Evolutionary conservation across 2,329 filamentous ascomycete genomes (phyloP).

Genomic region (Cladobotryum mycophilum): DNA sequence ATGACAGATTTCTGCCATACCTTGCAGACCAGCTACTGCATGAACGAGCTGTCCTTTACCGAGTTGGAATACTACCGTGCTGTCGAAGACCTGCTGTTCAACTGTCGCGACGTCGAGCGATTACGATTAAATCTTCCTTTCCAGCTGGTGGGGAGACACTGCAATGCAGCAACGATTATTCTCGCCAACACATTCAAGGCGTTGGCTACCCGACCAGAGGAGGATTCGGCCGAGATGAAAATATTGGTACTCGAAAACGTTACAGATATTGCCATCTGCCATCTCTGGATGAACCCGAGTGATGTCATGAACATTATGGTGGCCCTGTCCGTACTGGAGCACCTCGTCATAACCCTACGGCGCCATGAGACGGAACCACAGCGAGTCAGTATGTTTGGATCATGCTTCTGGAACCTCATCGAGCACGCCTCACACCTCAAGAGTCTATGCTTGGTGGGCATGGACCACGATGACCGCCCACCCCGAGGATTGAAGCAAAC

Average conservation of each 20-base stretch:
- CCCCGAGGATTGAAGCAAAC: slow-evolving; percentile 33
- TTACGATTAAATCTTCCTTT: slow-evolving; percentile 48
- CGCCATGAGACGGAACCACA: slow-evolving; percentile 34
- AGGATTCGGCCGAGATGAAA: slow-evolving; percentile 36
- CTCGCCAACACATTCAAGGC: slow-evolving; percentile 47
- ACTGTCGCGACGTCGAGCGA: slow-evolving; percentile 38
- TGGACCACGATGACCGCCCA: slow-evolving; percentile 34
- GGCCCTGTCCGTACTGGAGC: slow-evolving; percentile 35
- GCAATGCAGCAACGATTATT: slow-evolving; percentile 43
- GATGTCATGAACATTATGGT: slow-evolving; percentile 44
- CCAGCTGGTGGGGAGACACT: slow-evolving; percentile 41
- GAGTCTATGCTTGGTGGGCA: slow-evolving; percentile 43
- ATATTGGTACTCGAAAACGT: slow-evolving; percentile 46
- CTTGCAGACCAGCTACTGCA: slow-evolving; percentile 40
- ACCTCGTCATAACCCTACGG: slow-evolving; percentile 42
- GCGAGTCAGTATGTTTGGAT: slow-evolving; percentile 34
- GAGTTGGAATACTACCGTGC: slow-evolving; percentile 39
- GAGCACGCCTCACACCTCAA: slow-evolving; percentile 37
- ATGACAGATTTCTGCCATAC: slow-evolving; percentile 40
- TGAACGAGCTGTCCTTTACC: slow-evolving; percentile 43
- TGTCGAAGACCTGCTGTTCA: slow-evolving; percentile 37
- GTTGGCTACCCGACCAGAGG: slow-evolving; percentile 38
- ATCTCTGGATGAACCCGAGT: slow-evolving; percentile 45
- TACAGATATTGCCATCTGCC: slow-evolving; percentile 40
- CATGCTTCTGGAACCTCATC: slow-evolving; percentile 45